A percentile compares a stretch with the other conserved stretches of the same genome.
Conservation (phyloP, 371 early-diverging fungal species). For the Zychaea mexicana region DNA sequence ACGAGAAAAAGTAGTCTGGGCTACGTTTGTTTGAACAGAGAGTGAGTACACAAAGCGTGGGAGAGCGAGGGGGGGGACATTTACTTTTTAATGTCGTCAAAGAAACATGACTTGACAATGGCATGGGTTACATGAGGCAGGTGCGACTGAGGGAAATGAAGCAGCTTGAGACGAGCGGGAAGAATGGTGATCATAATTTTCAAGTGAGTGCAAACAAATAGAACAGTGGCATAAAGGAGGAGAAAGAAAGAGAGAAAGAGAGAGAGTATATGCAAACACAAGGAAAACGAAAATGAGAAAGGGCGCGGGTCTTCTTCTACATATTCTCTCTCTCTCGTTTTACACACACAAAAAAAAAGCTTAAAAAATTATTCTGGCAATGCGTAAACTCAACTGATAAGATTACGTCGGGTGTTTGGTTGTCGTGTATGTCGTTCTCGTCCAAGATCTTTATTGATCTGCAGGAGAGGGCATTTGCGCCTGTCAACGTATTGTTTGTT, state of each 20-base stretch:
- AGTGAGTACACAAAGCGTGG: neutral
- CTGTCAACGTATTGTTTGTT: too few relatives aligned
- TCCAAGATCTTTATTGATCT: too few relatives aligned
- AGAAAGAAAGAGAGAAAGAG: neutral
- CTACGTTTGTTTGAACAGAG: constrained; percentile 23
- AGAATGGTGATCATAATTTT: constrained; percentile 43
- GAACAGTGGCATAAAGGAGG: constrained; percentile 4
- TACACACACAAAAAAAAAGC: too few relatives aligned
- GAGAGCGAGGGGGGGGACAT: neutral
- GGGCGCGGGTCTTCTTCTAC: too few relatives aligned
- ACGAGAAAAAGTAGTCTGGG: constrained; percentile 66
- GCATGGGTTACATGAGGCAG: constrained; percentile 61
- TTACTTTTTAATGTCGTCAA: constrained; percentile 43
- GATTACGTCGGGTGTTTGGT: too few relatives aligned
- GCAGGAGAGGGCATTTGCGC: too few relatives aligned
- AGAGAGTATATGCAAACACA: neutral
- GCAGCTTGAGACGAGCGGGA: constrained; percentile 45
- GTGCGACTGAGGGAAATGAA: constrained; percentile 47
- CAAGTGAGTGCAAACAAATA: constrained; percentile 9
- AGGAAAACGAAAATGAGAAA: too few relatives aligned
- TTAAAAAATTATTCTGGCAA: too few relatives aligned
- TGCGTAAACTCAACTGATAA: too few relatives aligned
- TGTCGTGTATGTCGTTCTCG: too few relatives aligned
- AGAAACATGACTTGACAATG: constrained; percentile 66
- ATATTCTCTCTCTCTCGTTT: too few relatives aligned